Percentiles rank a stretch among this genome's conserved stretches.
Conservation (phyloP, 2,329 filamentous ascomycete genomes). For the Colletotrichum australisinense region DNA sequence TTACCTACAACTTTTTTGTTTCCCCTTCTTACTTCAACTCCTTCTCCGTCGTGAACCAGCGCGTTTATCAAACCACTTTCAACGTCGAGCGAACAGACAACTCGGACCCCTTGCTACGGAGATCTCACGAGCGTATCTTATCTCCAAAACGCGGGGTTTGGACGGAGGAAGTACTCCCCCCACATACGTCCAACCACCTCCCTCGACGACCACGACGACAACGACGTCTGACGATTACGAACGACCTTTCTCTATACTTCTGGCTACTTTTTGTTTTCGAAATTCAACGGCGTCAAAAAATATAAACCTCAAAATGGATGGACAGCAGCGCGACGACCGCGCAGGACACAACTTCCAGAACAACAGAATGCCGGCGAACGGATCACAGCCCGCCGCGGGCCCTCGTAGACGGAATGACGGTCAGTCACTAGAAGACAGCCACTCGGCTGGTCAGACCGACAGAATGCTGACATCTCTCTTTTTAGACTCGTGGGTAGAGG, state of each 20-base stretch:
- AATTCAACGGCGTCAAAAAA: conserved; percentile 3
- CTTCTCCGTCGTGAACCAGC: not conserved
- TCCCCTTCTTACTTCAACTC: not conserved
- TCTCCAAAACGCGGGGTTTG: conserved; percentile 36
- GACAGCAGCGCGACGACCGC: conserved; percentile 37
- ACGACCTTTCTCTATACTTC: not conserved
- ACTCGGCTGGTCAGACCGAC: conserved; percentile 1
- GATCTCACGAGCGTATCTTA: conserved; percentile 34
- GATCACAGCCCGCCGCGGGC: conserved; percentile 27
- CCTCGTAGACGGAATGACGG: conserved; percentile 36
- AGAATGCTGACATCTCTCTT: conserved; percentile 11
- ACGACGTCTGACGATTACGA: conserved; percentile 10
- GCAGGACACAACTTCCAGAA: conserved; percentile 40
- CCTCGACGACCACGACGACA: conserved; percentile 12
- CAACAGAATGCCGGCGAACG: conserved; percentile 36
- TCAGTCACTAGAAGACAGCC: conserved; percentile 39
- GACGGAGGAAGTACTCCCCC: conserved; percentile 28
- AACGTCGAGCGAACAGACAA: conserved; percentile 32
- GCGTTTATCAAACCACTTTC: conserved; percentile 17
- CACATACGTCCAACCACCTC: conserved; percentile 25
- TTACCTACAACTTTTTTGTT: not conserved
- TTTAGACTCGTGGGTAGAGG: conserved; percentile 95
- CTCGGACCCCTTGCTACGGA: conserved; percentile 28
- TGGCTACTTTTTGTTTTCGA: not conserved
- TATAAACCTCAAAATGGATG: conserved; percentile 24